phyloP scores from a whole-genome alignment of 805 yeast genomes.

The Metschnikowia henanensis region DNA sequence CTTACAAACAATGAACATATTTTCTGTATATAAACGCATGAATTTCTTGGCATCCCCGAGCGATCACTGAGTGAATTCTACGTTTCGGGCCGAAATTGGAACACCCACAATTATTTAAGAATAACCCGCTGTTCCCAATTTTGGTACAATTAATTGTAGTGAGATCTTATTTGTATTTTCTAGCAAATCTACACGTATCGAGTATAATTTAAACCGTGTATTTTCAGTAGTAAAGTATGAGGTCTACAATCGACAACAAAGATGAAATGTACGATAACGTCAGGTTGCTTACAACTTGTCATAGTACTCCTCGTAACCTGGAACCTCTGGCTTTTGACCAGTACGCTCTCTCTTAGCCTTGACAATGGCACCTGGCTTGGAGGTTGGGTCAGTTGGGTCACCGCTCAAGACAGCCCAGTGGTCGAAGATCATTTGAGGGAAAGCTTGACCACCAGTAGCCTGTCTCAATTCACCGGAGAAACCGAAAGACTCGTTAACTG shows the following conservation, averaged over 20 bases:
- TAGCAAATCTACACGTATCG: too few relatives aligned
- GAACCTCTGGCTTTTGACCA: constrained; percentile 96
- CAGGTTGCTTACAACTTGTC: constrained; percentile 66
- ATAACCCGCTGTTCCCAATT: too few relatives aligned
- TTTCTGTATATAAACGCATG: constrained; percentile 1
- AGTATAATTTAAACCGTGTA: constrained; percentile 13
- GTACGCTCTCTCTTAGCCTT: constrained; percentile 81
- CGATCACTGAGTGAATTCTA: too few relatives aligned
- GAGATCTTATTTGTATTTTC: too few relatives aligned
- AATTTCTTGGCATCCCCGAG: background rate
- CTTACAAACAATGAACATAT: background rate
- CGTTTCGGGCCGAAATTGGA: too few relatives aligned
- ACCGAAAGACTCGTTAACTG: constrained; percentile 99
- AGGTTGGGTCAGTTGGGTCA: constrained; percentile 84
- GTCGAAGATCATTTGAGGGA: constrained; percentile 99
- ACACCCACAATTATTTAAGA: too few relatives aligned
- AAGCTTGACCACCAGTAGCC: constrained; percentile 99
- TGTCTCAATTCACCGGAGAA: constrained; percentile 99
- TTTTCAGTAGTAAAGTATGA: constrained; percentile 12
- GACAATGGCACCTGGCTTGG: constrained; percentile 64
- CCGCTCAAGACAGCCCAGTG: constrained; percentile 94
- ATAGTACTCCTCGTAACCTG: constrained; percentile 99
- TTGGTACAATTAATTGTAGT: too few relatives aligned
- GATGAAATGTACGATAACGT: constrained; percentile 16
- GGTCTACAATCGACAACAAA: constrained; percentile 15